A percentile compares a stretch with the other conserved stretches of the same genome.
Evolutionary conservation across 352 stramenopile species (phyloP).

Genomic region (Phytopythium mirpurense): DNA sequence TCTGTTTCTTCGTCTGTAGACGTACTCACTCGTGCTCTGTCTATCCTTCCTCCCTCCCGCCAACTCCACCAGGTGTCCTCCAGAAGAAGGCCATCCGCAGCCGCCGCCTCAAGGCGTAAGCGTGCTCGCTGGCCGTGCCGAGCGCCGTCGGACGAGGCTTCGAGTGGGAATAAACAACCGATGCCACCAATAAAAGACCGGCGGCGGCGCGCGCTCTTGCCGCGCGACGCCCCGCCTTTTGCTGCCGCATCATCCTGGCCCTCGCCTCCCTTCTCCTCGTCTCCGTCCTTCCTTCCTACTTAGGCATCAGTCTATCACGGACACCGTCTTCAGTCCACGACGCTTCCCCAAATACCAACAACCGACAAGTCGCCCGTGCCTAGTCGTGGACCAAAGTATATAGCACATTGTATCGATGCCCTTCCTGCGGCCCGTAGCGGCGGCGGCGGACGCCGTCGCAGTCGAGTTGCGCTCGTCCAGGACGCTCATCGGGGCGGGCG

Average conservation of each 20-base stretch:
- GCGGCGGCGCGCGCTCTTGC: conserved; percentile 13
- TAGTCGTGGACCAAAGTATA: too few species aligned
- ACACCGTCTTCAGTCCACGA: too few species aligned
- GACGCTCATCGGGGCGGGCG: conserved; percentile 45
- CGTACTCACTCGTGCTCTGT: not conserved
- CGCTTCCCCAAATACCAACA: too few species aligned
- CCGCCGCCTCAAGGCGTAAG: conserved; percentile 80
- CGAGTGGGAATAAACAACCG: conserved; percentile 39
- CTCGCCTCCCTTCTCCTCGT: not conserved
- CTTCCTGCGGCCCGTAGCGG: conserved; percentile 26
- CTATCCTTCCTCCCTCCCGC: too few species aligned
- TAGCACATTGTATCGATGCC: too few species aligned
- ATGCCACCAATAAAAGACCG: conserved; percentile 34
- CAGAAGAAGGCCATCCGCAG: conserved; percentile 82
- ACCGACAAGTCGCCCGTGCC: too few species aligned
- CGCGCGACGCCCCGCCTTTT: conserved; percentile 3
- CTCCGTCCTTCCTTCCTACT: not conserved
- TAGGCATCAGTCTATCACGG: too few species aligned
- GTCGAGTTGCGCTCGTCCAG: conserved; percentile 54
- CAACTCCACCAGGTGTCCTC: conserved; percentile 41
- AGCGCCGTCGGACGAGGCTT: conserved; percentile 11
- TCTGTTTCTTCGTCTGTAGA: too few species aligned
- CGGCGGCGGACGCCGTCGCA: not conserved
- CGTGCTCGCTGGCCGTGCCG: conserved; percentile 5
- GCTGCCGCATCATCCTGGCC: not conserved